Conservation (phyloP, 805 yeast genomes). For the Cyberlindnera xylosilytica region DNA sequence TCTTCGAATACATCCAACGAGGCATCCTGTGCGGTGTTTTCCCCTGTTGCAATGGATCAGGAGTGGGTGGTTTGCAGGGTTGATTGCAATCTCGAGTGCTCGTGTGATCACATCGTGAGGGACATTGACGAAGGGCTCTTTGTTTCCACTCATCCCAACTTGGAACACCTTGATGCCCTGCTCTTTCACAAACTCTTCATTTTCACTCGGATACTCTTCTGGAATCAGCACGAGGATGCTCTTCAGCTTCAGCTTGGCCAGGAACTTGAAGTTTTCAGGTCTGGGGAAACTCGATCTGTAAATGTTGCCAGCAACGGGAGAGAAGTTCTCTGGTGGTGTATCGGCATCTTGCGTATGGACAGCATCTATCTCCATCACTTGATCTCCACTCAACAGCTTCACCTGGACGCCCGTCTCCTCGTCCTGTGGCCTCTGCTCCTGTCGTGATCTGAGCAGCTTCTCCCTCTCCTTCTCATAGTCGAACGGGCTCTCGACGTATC, state of each 20-base stretch:
- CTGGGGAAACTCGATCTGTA: constrained; percentile 91
- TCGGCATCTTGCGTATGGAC: constrained; percentile 26
- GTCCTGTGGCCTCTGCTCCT: background rate
- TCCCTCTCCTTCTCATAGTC: constrained; percentile 5
- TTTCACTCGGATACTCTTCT: constrained; percentile 84
- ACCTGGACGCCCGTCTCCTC: too few relatives aligned
- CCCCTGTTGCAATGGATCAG: constrained; percentile 95
- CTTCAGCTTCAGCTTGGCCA: constrained; percentile 59
- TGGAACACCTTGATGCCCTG: constrained; percentile 73
- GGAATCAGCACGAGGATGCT: constrained; percentile 83
- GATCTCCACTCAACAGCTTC: too few relatives aligned
- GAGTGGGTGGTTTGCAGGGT: constrained; percentile 89
- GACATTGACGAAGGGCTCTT: constrained; percentile 86
- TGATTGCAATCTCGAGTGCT: constrained; percentile 75
- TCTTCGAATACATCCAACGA: constrained; percentile 88
- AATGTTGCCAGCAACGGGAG: constrained; percentile 73
- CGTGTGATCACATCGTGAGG: constrained; percentile 65
- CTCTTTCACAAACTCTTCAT: constrained; percentile 55
- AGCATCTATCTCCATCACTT: constrained; percentile 18
- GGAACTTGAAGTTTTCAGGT: constrained; percentile 71
- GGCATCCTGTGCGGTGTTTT: constrained; percentile 94
- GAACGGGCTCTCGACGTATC: constrained; percentile 1
- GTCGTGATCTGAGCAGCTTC: background rate
- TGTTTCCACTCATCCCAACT: constrained; percentile 92
- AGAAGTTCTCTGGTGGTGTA: constrained; percentile 85